These are phyloP conservation scores for Pseudocercospora crystallina DNA, from an alignment of 2,329 filamentous ascomycete genomes.

Conservation along the genomic window DNA sequence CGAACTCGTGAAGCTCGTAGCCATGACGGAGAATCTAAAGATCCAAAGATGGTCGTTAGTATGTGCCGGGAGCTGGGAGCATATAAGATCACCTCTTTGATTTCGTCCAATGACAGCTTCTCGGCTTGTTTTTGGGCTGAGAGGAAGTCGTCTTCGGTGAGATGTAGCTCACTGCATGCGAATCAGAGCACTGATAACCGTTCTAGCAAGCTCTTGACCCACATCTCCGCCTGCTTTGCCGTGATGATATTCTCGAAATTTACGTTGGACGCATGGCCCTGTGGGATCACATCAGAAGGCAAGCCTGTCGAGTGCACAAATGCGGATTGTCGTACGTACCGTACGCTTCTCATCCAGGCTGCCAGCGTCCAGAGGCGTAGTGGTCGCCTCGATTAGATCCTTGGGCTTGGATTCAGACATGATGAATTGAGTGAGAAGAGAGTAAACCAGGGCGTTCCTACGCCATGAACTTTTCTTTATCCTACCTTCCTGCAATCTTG, in stretches of 20 bases:
- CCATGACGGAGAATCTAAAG: conserved; percentile 3
- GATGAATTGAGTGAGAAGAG: neutral
- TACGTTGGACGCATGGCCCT: no score
- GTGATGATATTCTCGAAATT: no score
- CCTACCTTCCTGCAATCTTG: neutral
- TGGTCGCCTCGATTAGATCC: neutral
- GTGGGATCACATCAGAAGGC: no score
- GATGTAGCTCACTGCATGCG: neutral
- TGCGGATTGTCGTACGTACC: neutral
- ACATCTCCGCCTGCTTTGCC: conserved; percentile 6
- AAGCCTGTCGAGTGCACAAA: no score
- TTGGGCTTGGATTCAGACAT: neutral
- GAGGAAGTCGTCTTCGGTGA: conserved; percentile 4
- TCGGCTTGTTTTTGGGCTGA: conserved; percentile 2
- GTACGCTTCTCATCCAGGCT: neutral
- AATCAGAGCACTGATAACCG: neutral
- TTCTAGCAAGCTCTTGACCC: neutral
- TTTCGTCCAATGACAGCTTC: conserved; percentile 1
- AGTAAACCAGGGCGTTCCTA: neutral
- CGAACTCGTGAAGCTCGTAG: conserved; percentile 13
- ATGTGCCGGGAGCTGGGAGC: neutral
- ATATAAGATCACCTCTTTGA: neutral
- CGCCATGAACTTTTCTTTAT: neutral
- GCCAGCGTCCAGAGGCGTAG: neutral
- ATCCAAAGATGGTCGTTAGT: neutral